These are phyloP conservation scores for Scheffersomyces illinoinensis DNA, from an alignment of 1,139 yeast genomes.

Conservation along the genomic window DNA sequence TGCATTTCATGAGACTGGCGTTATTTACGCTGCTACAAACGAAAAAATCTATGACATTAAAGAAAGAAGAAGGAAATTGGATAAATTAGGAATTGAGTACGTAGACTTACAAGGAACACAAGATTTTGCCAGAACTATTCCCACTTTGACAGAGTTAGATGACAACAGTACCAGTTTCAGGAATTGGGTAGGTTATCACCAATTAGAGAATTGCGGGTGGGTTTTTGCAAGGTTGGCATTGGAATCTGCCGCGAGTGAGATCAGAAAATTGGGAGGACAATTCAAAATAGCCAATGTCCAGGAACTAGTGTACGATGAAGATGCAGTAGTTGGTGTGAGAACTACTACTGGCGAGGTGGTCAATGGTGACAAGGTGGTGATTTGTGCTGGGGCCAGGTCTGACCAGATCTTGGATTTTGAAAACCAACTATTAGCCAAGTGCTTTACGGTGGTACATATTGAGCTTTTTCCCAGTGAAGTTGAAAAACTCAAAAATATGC, in stretches of 20 bases:
- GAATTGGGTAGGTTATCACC: conserved; percentile 21
- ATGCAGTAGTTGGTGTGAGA: conserved; percentile 12
- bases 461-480: conserved; percentile 34
- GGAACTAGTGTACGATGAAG: conserved; percentile 12
- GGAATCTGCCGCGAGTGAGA: conserved; percentile 23
- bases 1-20: conserved; percentile 37
- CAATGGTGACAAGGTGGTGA: conserved; percentile 27
- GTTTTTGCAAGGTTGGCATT: conserved; percentile 31
- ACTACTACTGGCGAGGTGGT: conserved; percentile 19
- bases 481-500: conserved; percentile 27
- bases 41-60: background rate
- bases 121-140: background rate
- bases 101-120: background rate
- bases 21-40: conserved; percentile 14
- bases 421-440: conserved; percentile 32
- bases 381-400: conserved; percentile 40
- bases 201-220: conserved; percentile 31
- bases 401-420: conserved; percentile 31
- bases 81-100: background rate
- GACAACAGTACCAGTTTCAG: conserved; percentile 8
- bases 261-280: conserved; percentile 28
- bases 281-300: conserved; percentile 30
- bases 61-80: background rate
- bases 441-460: conserved; percentile 44
- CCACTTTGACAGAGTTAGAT: conserved; percentile 7